These are phyloP conservation scores for Skeletonema marinoi DNA, from an alignment of 108 stramenopile genomes.

Conservation along the genomic window DNA sequence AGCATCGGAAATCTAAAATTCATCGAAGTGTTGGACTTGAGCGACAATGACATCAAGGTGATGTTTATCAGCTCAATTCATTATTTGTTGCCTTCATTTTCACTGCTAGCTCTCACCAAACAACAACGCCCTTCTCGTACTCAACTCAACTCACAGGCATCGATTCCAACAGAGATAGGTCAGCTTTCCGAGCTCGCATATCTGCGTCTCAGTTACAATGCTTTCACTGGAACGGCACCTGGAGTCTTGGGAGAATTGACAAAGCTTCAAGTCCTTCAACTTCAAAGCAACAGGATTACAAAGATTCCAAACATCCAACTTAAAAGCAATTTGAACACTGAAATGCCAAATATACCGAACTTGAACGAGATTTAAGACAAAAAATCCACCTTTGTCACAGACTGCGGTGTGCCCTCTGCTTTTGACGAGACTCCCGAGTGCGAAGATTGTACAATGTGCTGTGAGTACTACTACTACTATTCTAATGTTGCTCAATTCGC, in stretches of 20 bases:
- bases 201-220: conserved; percentile 55
- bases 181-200: conserved; percentile 43
- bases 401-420: conserved; percentile 36
- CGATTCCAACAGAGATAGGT: conserved; percentile 59
- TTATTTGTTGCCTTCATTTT: no score
- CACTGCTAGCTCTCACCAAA: no score
- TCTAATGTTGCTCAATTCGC: background rate
- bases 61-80: no score
- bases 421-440: conserved; percentile 18
- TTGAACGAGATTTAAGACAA: background rate
- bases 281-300: conserved; percentile 30
- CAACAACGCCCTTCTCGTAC: background rate
- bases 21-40: no score
- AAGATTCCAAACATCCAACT: no score
- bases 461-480: conserved; percentile 9
- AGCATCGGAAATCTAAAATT: no score
- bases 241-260: background rate
- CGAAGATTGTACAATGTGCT: conserved; percentile 32
- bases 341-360: background rate
- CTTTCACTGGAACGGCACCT: conserved; percentile 40
- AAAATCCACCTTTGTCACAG: conserved; percentile 15
- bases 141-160: conserved; percentile 31
- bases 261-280: conserved; percentile 15
- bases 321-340: no score
- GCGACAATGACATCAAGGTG: no score